Base-by-base conservation (phyloP, 2,329 filamentous ascomycete genomes). In the Celoporthe dispersa region DNA sequence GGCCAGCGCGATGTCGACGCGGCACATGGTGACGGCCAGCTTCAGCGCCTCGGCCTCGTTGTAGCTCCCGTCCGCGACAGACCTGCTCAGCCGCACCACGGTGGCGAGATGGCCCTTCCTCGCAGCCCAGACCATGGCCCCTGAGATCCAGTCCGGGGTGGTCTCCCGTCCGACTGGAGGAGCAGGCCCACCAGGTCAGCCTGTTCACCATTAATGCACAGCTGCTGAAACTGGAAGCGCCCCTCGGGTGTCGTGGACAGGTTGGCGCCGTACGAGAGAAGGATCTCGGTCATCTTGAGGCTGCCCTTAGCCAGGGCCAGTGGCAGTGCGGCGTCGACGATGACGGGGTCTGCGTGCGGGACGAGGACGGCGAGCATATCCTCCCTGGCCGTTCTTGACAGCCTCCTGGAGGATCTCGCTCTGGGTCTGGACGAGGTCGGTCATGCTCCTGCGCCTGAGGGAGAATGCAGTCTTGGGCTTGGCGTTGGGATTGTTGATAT, bases 311-410 rank as follows among this genome's bases (percentile, higher is more conserved):
- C 80, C 16, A 88, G 82, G 6, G 87, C 86, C 3, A 81, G 74
- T 0, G 85, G 83, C 19, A 89, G 77, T 25, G 84, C 82, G 0
- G 79, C 79, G 72, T 89, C 85, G 28, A 89, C 79, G 9, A 84
- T 82, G 25, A 83, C 68, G 1, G 82, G 77, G 72, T 88, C 86
- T 25, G 86, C 86, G 70, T 87, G 83, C 0, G 85, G 85, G 2
- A 86, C 77, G 39, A 89, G 76, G 6, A 89, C 82, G 65, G 85
- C 81, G 2, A 88, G 81, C 81, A 87, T 86, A 64, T 88, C 84
- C 31, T 81, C 70, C n/a, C 25, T 87, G 84, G 22, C 81, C 80
- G 72, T 83, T 83, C 72, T 84, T 80, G 12, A 87, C 84, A 0
- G 86, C 86, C 25, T 83, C 81, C 66, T 84, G 84, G 6, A 88